phyloP scores from a whole-genome alignment of 176 grass and related monocot species.

The Oryza meyeriana region DNA sequence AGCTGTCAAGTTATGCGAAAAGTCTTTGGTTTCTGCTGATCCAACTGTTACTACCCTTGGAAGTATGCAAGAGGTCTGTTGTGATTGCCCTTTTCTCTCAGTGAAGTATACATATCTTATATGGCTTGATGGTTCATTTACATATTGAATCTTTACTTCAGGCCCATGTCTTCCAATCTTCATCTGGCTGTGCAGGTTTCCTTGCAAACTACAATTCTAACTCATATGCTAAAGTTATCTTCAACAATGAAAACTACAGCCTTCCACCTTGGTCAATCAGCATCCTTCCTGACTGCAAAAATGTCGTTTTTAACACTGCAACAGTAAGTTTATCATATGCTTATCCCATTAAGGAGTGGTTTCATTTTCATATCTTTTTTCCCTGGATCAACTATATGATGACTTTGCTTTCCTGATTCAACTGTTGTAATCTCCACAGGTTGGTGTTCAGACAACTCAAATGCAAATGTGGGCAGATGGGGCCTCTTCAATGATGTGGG shows the following conservation, averaged over 20 bases:
- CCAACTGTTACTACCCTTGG: constrained; percentile 82
- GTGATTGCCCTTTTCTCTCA: constrained; percentile 1
- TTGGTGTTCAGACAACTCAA: constrained; percentile 97
- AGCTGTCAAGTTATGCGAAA: constrained; percentile 92
- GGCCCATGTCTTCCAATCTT: constrained; percentile 79
- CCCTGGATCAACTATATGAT: not conserved
- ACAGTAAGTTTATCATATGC: constrained; percentile 57
- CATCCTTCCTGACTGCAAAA: constrained; percentile 97
- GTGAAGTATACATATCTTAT: not conserved
- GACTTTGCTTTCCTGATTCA: constrained; percentile 21
- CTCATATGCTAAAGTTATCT: constrained; percentile 65
- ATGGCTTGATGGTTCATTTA: constrained; percentile 23
- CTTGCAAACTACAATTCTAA: constrained; percentile 90
- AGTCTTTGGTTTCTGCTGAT: constrained; percentile 84
- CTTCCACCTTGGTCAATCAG: constrained; percentile 99
- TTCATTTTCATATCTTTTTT: not conserved
- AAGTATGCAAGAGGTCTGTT: constrained; percentile 78
- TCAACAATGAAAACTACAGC: constrained; percentile 87
- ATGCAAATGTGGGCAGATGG: constrained; percentile 91
- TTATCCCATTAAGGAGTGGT: not conserved
- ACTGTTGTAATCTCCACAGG: constrained; percentile 34
- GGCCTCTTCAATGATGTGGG: constrained; percentile 75
- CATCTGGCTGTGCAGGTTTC: constrained; percentile 84
- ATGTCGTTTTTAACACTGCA: constrained; percentile 92
- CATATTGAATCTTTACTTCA: constrained; percentile 33